Conservation (phyloP, 768 basidiomycete genomes). For the Pholiota conissans region DNA sequence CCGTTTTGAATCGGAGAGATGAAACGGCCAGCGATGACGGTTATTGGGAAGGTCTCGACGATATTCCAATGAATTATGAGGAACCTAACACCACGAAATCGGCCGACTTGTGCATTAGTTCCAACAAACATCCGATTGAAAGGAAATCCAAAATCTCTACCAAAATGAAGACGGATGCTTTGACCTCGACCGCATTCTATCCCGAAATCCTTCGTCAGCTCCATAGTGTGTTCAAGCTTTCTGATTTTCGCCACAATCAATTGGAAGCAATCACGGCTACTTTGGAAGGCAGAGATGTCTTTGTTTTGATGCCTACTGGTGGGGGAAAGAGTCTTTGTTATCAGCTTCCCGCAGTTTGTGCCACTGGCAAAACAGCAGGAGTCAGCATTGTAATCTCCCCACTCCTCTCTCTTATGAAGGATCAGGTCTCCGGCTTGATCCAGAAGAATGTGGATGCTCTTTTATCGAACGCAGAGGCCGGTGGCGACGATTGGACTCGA, state of each 20-base stretch:
- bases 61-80: conserved; percentile 29
- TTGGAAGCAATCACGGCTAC: conserved; percentile 82
- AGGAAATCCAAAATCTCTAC: too few species aligned
- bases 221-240: conserved; percentile 59
- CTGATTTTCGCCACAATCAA: conserved; percentile 79
- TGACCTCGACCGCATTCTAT: conserved; percentile 29
- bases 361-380: conserved; percentile 67
- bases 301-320: conserved; percentile 96
- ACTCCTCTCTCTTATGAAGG: conserved; percentile 83
- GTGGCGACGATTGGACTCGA: conserved; percentile 37
- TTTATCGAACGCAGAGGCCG: conserved; percentile 61
- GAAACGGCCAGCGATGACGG: conserved; percentile 36
- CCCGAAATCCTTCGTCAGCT: conserved; percentile 57
- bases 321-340: conserved; percentile 90
- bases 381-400: conserved; percentile 92
- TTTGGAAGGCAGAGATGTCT: conserved; percentile 80
- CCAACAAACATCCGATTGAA: background rate
- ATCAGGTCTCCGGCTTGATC: conserved; percentile 75
- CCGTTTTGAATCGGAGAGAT: background rate
- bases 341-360: conserved; percentile 88
- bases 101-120: background rate
- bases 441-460: conserved; percentile 69
- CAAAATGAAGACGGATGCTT: too few species aligned
- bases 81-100: background rate
- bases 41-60: conserved; percentile 48